Evolutionary conservation across 2,329 filamentous ascomycete genomes (phyloP).

Genomic region (Huntiella bhutanensis): DNA sequence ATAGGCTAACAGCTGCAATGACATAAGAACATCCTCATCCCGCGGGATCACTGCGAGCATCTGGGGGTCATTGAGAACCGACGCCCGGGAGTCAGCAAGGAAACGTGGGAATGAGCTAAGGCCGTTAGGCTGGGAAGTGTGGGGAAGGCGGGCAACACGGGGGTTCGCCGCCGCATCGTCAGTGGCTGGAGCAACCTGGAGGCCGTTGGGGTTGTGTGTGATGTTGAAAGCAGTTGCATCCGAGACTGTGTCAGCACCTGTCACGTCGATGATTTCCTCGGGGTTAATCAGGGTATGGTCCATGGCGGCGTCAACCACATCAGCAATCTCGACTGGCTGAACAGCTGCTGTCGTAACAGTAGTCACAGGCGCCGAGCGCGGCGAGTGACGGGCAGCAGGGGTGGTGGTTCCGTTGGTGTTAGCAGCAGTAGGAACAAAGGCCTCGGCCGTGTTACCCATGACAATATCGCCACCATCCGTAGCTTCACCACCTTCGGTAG

Average conservation of each 20-base stretch:
- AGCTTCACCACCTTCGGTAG: conserved; percentile 56
- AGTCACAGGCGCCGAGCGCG: not conserved
- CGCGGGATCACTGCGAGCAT: conserved; percentile 83
- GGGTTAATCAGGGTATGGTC: conserved; percentile 37
- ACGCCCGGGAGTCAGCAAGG: conserved; percentile 45
- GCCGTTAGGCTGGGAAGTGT: conserved; percentile 16
- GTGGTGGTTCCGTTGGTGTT: not conserved
- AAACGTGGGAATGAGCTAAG: conserved; percentile 60
- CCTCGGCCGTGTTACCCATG: conserved; percentile 57
- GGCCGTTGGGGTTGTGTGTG: conserved; percentile 67
- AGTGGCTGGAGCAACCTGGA: conserved; percentile 55
- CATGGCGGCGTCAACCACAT: conserved; percentile 41
- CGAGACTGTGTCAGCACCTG: conserved; percentile 58
- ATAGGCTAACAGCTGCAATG: conserved; percentile 85
- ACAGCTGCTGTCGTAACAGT: conserved; percentile 51
- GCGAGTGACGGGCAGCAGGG: not conserved
- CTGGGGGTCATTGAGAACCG: conserved; percentile 47
- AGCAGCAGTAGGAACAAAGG: not conserved
- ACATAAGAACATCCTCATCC: conserved; percentile 97
- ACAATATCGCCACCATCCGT: conserved; percentile 60
- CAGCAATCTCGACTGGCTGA: conserved; percentile 63
- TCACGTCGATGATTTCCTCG: conserved; percentile 42
- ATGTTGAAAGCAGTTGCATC: conserved; percentile 88
- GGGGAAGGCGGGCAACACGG: conserved; percentile 6
- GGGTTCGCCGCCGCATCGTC: conserved; percentile 44